Conservation (phyloP, 192 early-diverging fungal species). For the Coemansia sp. region DNA sequence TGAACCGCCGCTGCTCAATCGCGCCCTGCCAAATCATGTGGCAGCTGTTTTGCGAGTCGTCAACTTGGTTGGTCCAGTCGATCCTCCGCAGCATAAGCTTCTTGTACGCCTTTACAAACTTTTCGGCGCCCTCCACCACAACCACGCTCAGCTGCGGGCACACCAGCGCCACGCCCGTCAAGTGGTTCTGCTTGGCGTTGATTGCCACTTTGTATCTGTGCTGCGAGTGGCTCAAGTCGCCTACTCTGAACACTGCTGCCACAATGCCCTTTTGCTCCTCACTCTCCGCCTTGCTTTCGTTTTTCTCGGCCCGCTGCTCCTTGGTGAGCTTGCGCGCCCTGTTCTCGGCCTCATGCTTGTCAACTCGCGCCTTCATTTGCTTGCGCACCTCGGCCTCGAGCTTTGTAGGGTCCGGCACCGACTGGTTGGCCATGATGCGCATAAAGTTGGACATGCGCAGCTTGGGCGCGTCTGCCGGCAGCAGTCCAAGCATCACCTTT, state of each 20-base stretch:
- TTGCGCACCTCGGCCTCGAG: slow-evolving; percentile 88
- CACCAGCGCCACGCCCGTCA: slow-evolving; percentile 80
- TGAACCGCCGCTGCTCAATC: slow-evolving; percentile 73
- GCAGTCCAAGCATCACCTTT: slow-evolving; percentile 86
- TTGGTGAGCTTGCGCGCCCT: slow-evolving; percentile 79
- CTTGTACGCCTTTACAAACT: slow-evolving; percentile 88
- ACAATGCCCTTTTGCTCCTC: slow-evolving; percentile 69
- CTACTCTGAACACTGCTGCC: slow-evolving; percentile 75
- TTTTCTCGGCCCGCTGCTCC: slow-evolving; percentile 82
- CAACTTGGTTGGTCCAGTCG: slow-evolving; percentile 69
- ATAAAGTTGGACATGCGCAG: slow-evolving; percentile 93
- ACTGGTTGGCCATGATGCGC: slow-evolving; percentile 91
- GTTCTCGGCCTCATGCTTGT: slow-evolving; percentile 80
- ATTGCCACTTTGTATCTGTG: slow-evolving; percentile 86
- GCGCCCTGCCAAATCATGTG: slow-evolving; percentile 93
- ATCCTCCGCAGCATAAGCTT: slow-evolving; percentile 95
- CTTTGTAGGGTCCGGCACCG: slow-evolving; percentile 90
- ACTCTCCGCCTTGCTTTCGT: slow-evolving; percentile 64
- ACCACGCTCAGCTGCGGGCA: slow-evolving; percentile 75
- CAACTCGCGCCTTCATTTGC: slow-evolving; percentile 77
- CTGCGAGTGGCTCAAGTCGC: slow-evolving; percentile 73
- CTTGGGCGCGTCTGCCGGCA: slow-evolving; percentile 89
- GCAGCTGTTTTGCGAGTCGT: slow-evolving; percentile 71
- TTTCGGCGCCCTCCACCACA: slow-evolving; percentile 90
- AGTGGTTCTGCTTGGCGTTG: slow-evolving; percentile 80